Percentiles rank a stretch among this genome's conserved stretches.
Evolutionary conservation across 2,329 filamentous ascomycete genomes (phyloP).

Genomic region (Cytospora piceicola): DNA sequence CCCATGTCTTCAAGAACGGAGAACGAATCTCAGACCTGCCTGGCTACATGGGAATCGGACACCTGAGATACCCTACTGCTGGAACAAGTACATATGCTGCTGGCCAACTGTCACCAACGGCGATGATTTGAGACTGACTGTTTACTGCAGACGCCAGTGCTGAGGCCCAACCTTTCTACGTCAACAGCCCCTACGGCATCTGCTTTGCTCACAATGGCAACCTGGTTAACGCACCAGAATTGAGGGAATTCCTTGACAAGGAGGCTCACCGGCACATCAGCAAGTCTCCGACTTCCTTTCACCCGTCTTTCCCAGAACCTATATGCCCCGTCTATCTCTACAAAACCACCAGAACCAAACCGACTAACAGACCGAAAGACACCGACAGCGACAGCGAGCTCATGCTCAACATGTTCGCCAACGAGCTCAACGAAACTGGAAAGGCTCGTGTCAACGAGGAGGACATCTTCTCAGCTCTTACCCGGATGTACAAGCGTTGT

Average conservation of each 20-base stretch:
- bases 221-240: constrained; percentile 73
- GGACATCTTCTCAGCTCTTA: constrained; percentile 76
- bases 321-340: not conserved
- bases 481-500: constrained; percentile 74
- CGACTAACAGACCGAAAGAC: constrained; percentile 43
- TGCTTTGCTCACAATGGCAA: constrained; percentile 87
- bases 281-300: constrained; percentile 16
- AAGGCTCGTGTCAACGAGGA: constrained; percentile 82
- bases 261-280: constrained; percentile 83
- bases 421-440: constrained; percentile 80
- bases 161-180: constrained; percentile 91
- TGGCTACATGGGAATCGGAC: constrained; percentile 84
- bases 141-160: constrained; percentile 55
- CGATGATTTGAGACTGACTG: constrained; percentile 13
- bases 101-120: constrained; percentile 30
- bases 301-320: not conserved
- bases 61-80: constrained; percentile 87
- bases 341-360: not conserved
- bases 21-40: constrained; percentile 73
- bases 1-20: constrained; percentile 83
- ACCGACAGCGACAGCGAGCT: constrained; percentile 87
- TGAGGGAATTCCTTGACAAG: constrained; percentile 73
- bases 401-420: constrained; percentile 86
- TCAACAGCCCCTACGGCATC: constrained; percentile 84
- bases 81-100: constrained; percentile 53